These are phyloP conservation scores for Ambrosia hybrid DNA, from an alignment of 140 eudicot genomes.

Conservation along the genomic window DNA sequence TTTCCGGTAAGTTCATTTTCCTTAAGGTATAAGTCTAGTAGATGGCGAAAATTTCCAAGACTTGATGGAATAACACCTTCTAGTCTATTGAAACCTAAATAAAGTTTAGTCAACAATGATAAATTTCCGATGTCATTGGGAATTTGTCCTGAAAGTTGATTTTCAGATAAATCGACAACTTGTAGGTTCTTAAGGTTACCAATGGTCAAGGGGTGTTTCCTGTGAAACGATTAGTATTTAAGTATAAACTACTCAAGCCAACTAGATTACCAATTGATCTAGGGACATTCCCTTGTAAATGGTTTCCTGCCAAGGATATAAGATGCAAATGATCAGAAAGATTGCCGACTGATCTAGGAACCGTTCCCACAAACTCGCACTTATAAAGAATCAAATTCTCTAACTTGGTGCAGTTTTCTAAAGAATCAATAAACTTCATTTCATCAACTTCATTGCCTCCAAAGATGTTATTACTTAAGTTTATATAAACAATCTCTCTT, in stretches of 20 bases:
- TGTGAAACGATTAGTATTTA: neutral
- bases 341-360: neutral
- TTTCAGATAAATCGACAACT: neutral
- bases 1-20: neutral
- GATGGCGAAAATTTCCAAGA: neutral
- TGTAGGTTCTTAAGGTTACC: neutral
- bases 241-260: neutral
- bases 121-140: neutral
- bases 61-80: conserved; percentile 1
- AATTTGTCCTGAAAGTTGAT: neutral
- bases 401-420: neutral
- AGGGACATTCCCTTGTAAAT: neutral
- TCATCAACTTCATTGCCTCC: neutral
- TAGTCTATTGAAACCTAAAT: neutral
- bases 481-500: neutral
- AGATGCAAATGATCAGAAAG: neutral
- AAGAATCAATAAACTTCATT: conserved; percentile 1
- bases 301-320: neutral
- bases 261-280: neutral
- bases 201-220: neutral
- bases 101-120: neutral
- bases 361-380: neutral
- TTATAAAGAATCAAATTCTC: neutral
- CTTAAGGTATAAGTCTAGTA: neutral
- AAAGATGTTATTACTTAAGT: neutral